phyloP scores from a whole-genome alignment of 2,329 filamentous ascomycete species.

The Colletotrichum sp. region DNA sequence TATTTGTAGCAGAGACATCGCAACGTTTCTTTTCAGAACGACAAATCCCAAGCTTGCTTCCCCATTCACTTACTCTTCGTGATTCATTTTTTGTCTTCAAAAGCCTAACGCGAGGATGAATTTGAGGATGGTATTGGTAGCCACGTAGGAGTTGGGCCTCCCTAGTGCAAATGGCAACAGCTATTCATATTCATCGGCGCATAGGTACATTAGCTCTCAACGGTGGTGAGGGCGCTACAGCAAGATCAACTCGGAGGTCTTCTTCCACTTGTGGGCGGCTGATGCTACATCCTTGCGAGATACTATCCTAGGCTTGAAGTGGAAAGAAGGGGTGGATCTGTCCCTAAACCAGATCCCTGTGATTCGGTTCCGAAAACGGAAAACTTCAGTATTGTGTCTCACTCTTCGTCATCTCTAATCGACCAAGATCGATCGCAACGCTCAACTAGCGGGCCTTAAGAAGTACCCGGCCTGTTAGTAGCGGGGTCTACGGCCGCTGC shows the following conservation, averaged over 20 bases:
- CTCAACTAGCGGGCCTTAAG: background rate
- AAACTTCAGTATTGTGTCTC: background rate
- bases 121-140: background rate
- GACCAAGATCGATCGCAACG: background rate
- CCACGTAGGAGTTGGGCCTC: background rate
- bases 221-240: background rate
- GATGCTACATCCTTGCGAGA: background rate
- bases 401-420: background rate
- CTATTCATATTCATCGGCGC: background rate
- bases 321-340: background rate
- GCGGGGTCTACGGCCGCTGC: background rate
- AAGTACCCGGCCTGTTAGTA: background rate
- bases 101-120: background rate
- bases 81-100: background rate
- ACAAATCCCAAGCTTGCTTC: background rate
- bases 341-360: background rate
- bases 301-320: background rate
- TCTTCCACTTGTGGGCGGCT: background rate
- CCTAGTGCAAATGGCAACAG: background rate
- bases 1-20: background rate
- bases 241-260: rapidly evolving
- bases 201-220: background rate
- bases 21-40: background rate
- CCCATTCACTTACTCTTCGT: background rate
- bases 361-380: background rate